Conservation (phyloP, 148 eudicot genomes). For the Euryodendron excelsum region DNA sequence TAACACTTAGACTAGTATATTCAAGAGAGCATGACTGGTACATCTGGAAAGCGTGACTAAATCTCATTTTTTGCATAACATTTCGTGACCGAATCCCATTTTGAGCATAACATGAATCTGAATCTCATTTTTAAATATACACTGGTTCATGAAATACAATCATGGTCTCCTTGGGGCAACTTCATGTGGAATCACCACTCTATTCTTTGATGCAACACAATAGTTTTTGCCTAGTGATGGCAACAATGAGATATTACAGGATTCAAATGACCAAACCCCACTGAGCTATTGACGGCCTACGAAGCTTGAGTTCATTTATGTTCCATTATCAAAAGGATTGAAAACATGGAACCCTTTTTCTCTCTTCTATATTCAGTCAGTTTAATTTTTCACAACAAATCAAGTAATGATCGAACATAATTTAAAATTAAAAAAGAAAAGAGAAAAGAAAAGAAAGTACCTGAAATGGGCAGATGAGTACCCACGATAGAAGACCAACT, state of each 20-base stretch:
- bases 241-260: neutral
- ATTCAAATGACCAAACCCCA: neutral
- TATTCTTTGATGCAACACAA: too few species aligned
- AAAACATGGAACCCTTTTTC: neutral
- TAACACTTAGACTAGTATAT: neutral
- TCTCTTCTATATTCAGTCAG: neutral
- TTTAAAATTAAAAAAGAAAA: neutral
- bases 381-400: neutral
- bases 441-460: constrained; percentile 28
- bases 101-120: neutral
- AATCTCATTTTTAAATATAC: neutral
- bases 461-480: constrained; percentile 94
- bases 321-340: neutral
- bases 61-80: too few species aligned
- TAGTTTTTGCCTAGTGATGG: too few species aligned
- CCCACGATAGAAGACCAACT: constrained; percentile 79
- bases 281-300: neutral
- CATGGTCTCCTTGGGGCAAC: neutral
- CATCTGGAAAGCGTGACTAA: too few species aligned
- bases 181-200: neutral
- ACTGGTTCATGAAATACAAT: neutral
- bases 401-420: neutral
- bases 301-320: neutral
- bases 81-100: too few species aligned
- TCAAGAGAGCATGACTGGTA: neutral